Percentiles rank a stretch among this genome's conserved stretches.
Conservation (phyloP, 2,329 filamentous ascomycete genomes). For the Fusarium algeriense region DNA sequence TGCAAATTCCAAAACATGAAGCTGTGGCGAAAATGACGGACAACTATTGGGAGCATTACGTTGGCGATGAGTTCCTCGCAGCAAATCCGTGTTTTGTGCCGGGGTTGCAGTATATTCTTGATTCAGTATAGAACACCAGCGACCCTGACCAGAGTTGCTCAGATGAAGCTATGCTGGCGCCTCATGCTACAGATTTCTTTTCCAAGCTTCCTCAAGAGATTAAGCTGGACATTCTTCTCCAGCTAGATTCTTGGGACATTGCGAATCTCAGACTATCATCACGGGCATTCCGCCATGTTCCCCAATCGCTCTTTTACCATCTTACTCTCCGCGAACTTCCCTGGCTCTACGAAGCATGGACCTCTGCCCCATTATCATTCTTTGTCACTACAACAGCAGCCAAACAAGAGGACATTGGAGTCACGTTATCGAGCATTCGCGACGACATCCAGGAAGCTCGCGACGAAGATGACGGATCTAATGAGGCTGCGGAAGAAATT, state of each 20-base stretch:
- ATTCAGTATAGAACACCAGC: not conserved
- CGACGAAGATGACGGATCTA: no score
- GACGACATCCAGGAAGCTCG: not conserved
- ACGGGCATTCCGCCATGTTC: slow-evolving; percentile 16
- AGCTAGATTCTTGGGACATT: not conserved
- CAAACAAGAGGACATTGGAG: slow-evolving; percentile 10
- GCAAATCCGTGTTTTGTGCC: not conserved
- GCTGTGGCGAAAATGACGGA: not conserved
- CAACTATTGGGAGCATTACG: not conserved
- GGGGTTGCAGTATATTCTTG: not conserved
- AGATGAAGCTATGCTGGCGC: no score
- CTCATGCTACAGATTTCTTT: not conserved
- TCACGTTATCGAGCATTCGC: no score
- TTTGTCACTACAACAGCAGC: slow-evolving; percentile 24
- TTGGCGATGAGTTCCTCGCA: not conserved
- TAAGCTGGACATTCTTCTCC: not conserved
- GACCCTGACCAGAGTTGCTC: not conserved
- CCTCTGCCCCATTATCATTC: slow-evolving; percentile 17
- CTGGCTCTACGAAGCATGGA: slow-evolving; percentile 40
- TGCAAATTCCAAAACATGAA: not conserved
- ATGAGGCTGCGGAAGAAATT: not conserved
- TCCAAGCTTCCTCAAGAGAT: slow-evolving; percentile 10
- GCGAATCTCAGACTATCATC: slow-evolving; percentile 18
- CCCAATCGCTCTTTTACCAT: slow-evolving; percentile 9
- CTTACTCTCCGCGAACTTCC: slow-evolving; percentile 19